phyloP scores from a whole-genome alignment of 2,329 filamentous ascomycete genomes.

The Didymella pinodella region DNA sequence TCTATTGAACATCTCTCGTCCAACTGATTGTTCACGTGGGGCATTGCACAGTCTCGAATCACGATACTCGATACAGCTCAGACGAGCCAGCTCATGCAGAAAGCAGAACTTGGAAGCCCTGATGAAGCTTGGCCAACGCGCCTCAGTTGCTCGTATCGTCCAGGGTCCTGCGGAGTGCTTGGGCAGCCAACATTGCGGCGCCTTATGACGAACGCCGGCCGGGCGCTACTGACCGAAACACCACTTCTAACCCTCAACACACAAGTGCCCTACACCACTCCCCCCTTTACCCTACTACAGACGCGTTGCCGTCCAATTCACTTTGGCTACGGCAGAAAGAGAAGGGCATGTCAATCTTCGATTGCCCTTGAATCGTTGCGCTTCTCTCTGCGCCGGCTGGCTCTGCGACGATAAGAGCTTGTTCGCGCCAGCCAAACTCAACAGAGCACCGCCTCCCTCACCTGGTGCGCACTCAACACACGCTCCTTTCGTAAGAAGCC shows the following conservation, averaged over 20 bases:
- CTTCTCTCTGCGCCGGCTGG: constrained; percentile 27
- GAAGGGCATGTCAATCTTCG: constrained; percentile 35
- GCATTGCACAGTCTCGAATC: background rate
- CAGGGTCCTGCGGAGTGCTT: constrained; percentile 20
- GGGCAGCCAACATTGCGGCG: constrained; percentile 22
- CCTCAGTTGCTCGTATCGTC: background rate
- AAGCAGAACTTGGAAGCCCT: constrained; percentile 9
- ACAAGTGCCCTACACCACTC: constrained; percentile 27
- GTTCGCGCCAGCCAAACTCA: constrained; percentile 27
- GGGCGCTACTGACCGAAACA: constrained; percentile 40
- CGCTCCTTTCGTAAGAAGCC: constrained; percentile 25
- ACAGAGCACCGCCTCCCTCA: constrained; percentile 25
- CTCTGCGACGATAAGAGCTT: constrained; percentile 37
- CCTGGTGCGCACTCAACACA: constrained; percentile 24
- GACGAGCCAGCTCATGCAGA: constrained; percentile 2
- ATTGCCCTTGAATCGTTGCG: constrained; percentile 20
- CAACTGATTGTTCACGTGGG: constrained; percentile 24
- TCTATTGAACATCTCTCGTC: constrained; percentile 8
- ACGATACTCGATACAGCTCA: background rate
- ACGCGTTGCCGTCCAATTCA: constrained; percentile 54
- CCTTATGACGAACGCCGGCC: constrained; percentile 34
- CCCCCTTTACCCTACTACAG: constrained; percentile 21
- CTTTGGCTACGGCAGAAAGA: constrained; percentile 53
- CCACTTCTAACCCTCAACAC: constrained; percentile 34
- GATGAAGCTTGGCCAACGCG: constrained; percentile 17